phyloP scores from a whole-genome alignment of 2,329 filamentous ascomycete species.

The Aureobasidium sp. region DNA sequence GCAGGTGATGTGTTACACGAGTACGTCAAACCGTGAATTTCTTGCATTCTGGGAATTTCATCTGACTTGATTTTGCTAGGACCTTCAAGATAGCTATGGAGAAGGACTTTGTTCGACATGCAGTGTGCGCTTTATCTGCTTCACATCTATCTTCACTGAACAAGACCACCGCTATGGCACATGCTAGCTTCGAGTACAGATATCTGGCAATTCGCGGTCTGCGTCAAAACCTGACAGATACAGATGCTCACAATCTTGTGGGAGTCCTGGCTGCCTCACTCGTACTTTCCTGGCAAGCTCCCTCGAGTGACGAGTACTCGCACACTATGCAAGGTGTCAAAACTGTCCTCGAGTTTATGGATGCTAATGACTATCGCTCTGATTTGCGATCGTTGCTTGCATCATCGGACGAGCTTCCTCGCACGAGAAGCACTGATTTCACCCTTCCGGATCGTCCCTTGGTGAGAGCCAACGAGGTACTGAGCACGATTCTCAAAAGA shows the following conservation, averaged over 20 bases:
- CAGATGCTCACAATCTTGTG: not conserved
- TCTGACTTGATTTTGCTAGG: not conserved
- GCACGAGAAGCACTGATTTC: not conserved
- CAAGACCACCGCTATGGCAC: not conserved
- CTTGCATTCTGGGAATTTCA: not conserved
- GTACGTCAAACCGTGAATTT: not conserved
- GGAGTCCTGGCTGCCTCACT: not conserved
- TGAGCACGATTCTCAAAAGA: not conserved
- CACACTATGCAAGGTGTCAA: constrained; percentile 3
- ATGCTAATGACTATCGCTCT: not conserved
- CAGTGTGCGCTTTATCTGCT: not conserved
- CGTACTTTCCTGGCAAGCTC: constrained; percentile 4
- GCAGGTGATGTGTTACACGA: not conserved
- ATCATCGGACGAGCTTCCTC: not conserved
- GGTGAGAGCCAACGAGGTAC: not conserved
- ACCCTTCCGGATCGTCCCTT: not conserved
- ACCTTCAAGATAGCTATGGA: not conserved
- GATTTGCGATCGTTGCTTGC: not conserved
- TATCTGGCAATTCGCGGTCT: not conserved
- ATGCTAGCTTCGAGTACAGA: not conserved
- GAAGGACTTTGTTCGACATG: not conserved
- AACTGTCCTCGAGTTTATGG: not conserved
- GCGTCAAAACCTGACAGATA: not conserved
- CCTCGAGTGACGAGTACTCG: not conserved
- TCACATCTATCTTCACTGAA: not conserved